Percentiles rank a stretch among this genome's conserved stretches.
Evolutionary conservation across 179 eudicot species (phyloP).

Genomic region (Nepenthes alata): DNA sequence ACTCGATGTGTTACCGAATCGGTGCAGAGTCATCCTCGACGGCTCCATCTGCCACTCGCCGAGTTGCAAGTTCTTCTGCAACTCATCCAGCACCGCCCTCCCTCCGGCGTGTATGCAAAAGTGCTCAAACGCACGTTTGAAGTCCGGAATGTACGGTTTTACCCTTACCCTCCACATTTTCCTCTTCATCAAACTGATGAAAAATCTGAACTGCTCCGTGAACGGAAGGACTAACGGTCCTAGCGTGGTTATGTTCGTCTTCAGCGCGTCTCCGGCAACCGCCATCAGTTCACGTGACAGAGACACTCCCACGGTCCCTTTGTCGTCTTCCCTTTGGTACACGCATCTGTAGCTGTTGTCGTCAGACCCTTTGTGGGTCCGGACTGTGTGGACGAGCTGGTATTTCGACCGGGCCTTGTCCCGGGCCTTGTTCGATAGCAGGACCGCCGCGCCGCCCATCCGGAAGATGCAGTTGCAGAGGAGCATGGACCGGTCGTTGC

Average conservation of each 20-base stretch:
- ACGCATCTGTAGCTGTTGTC: slow-evolving; percentile 58
- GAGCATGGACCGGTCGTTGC: slow-evolving; percentile 71
- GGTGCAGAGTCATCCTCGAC: slow-evolving; percentile 67
- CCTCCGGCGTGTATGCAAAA: slow-evolving; percentile 81
- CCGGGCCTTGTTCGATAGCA: slow-evolving; percentile 40
- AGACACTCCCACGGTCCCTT: slow-evolving; percentile 48
- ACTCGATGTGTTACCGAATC: slow-evolving; percentile 78
- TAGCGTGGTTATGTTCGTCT: slow-evolving; percentile 69
- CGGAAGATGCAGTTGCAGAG: slow-evolving; percentile 67
- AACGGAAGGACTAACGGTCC: slow-evolving; percentile 70
- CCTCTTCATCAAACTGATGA: slow-evolving; percentile 35
- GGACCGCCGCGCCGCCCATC: slow-evolving; percentile 69
- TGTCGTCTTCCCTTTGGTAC: slow-evolving; percentile 51
- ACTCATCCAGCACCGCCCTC: slow-evolving; percentile 56
- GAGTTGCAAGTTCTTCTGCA: slow-evolving; percentile 49
- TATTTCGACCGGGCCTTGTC: slow-evolving; percentile 49
- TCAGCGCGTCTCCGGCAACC: slow-evolving; percentile 69
- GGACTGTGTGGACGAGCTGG: slow-evolving; percentile 55
- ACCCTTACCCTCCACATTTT: slow-evolving; percentile 43
- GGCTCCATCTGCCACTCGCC: slow-evolving; percentile 76
- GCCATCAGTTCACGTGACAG: slow-evolving; percentile 67
- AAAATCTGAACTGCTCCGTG: slow-evolving; percentile 55
- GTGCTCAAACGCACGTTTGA: slow-evolving; percentile 69
- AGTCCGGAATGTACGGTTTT: slow-evolving; percentile 72
- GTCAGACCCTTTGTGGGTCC: slow-evolving; percentile 67